Percentiles rank a stretch among this genome's conserved stretches.
phyloP scores from a whole-genome alignment of 2,329 filamentous ascomycete genomes.

The Diplocarpon mali region DNA sequence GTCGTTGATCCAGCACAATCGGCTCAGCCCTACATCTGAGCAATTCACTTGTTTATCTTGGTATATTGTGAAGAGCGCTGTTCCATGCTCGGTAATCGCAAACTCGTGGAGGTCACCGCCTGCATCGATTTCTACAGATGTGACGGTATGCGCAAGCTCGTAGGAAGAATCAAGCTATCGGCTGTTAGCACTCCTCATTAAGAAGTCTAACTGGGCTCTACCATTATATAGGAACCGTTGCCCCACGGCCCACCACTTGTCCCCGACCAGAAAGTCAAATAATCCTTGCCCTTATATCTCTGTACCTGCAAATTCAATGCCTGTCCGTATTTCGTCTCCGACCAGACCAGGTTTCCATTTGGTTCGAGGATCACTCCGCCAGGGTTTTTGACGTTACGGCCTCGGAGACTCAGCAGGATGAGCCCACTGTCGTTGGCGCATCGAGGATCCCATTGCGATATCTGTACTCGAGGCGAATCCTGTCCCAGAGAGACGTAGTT shows the following conservation, averaged over 20 bases:
- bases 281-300: slow-evolving; percentile 32
- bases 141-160: slow-evolving; percentile 2
- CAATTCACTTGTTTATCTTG: slow-evolving; percentile 5
- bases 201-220: not conserved
- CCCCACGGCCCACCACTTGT: slow-evolving; percentile 33
- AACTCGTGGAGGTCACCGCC: slow-evolving; percentile 9
- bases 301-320: slow-evolving; percentile 24
- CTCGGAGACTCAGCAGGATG: slow-evolving; percentile 11
- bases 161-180: slow-evolving; percentile 6
- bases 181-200: not conserved
- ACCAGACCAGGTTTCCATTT: slow-evolving; percentile 14
- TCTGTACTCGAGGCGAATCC: slow-evolving; percentile 4
- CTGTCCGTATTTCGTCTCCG: slow-evolving; percentile 10
- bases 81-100: slow-evolving; percentile 4
- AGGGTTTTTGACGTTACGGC: slow-evolving; percentile 6
- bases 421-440: slow-evolving; percentile 8
- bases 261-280: slow-evolving; percentile 39
- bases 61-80: slow-evolving; percentile 8
- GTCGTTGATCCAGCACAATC: slow-evolving; percentile 13
- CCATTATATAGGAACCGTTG: slow-evolving; percentile 8
- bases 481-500: slow-evolving; percentile 8
- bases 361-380: slow-evolving; percentile 12
- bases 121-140: not conserved
- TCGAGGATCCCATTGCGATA: slow-evolving; percentile 7
- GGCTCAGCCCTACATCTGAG: slow-evolving; percentile 1